phyloP scores from a whole-genome alignment of 139 green algal species.

The Closterium sp. region DNA sequence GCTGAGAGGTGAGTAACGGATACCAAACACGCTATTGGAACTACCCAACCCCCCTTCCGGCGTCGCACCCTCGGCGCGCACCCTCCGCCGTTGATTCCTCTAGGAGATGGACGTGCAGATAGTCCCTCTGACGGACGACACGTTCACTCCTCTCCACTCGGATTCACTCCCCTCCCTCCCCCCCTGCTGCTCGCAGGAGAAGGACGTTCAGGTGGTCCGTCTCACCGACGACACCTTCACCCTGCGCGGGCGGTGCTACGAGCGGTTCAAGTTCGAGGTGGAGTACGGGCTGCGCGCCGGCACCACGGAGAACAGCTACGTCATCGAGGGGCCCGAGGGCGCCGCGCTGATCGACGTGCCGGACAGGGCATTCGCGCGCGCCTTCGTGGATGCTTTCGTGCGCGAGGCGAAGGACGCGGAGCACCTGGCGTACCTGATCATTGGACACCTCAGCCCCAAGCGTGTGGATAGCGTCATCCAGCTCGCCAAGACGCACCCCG shows the following conservation, averaged over 20 bases:
- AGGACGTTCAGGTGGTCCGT: constrained; percentile 29
- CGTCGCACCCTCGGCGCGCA: too few relatives aligned
- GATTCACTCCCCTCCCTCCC: background rate
- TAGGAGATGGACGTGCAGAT: background rate
- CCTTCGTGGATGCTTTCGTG: constrained; percentile 64
- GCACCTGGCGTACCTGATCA: constrained; percentile 68
- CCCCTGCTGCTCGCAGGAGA: background rate
- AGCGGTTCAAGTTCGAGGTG: constrained; percentile 48
- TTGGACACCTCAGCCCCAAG: constrained; percentile 85
- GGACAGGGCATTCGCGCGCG: constrained; percentile 65
- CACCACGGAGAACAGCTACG: constrained; percentile 88
- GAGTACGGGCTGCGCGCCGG: constrained; percentile 82
- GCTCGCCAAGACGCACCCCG: constrained; percentile 59
- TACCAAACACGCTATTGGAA: too few relatives aligned
- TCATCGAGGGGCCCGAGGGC: constrained; percentile 60
- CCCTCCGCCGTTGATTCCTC: too few relatives aligned
- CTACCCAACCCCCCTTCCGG: too few relatives aligned
- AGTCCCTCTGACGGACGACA: background rate
- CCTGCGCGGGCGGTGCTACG: constrained; percentile 19
- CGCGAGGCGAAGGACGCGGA: constrained; percentile 1
- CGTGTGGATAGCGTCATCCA: constrained; percentile 66
- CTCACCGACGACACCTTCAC: constrained; percentile 31
- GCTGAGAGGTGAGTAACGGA: too few relatives aligned
- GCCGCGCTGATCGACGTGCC: constrained; percentile 64
- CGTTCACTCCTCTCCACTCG: background rate